Base-by-base conservation (phyloP, 148 eudicot genomes). In the Amaranthus palmeri region DNA sequence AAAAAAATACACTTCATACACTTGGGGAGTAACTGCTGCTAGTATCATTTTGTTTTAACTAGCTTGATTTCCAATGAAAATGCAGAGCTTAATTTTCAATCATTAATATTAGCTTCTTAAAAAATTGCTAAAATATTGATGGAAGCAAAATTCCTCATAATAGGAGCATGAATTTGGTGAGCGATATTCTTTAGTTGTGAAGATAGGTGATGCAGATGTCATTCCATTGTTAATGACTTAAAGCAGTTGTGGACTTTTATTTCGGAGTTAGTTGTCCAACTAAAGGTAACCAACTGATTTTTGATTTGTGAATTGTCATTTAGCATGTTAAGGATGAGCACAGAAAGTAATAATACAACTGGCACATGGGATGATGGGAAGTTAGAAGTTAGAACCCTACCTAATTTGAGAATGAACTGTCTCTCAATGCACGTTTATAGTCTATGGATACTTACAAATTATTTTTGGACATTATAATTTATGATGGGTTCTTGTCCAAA, bases 151-250 rank as follows among this genome's bases (percentile, higher is more conserved):
- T 25, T 25, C 36, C 36, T 25, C 36, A 25, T 25, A 25, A 25
- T 25, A 7, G 10, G 43, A 17, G 41, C 61, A 58, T 18, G 4
- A 12, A 7, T 17, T 58, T 58, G 42, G 12, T 25, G 36, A 12
- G 12, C 10, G 36, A 17, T n/a, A 58, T 0, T 2, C 3, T 10
- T 17, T 3, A 58, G 61, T 25, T 58, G 7, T 58, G 8, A 58
- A 9, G 61, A 58, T 54, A 54, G 58, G 5, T 58, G 61, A 58
- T 58, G 61, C 11, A 42, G 43, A 58, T 18, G 61, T 58, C 61
- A 58, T 10, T 42, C 18, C 61, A 58, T 58, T 58, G 41, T 58
- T 58, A 15, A 56, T 56, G 41, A 17, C 61, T 25, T 58, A 15
- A 56, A n/a, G 41, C 25, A 25, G 40, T 58, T 58, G 11, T 58